Conservation (phyloP, 129 eudicot species). For the Kitagawia praeruptora region DNA sequence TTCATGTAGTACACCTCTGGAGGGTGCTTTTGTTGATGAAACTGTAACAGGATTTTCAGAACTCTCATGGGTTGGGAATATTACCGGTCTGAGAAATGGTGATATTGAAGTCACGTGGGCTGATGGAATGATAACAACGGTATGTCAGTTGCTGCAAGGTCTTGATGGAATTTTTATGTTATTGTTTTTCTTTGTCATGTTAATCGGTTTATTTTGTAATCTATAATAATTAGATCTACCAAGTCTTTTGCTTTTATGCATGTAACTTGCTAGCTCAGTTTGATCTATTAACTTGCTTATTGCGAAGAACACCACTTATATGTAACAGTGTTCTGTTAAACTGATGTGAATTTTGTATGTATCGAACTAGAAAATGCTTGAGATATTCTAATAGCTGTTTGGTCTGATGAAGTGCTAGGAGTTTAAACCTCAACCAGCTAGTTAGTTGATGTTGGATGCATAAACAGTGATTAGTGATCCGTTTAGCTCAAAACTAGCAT, state of each 20-base stretch:
- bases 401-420: background rate
- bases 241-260: background rate
- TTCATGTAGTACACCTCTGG: conserved; percentile 5
- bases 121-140: conserved; percentile 94
- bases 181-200: background rate
- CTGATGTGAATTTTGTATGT: background rate
- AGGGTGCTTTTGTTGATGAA: conserved; percentile 25
- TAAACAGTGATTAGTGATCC: too few species aligned
- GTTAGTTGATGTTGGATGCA: background rate
- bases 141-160: conserved; percentile 16
- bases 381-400: background rate
- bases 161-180: background rate
- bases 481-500: background rate
- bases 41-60: conserved; percentile 42
- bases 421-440: background rate
- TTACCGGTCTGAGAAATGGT: conserved; percentile 88
- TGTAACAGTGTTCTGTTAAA: background rate
- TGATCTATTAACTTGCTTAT: background rate
- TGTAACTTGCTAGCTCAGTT: background rate
- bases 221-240: background rate
- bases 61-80: conserved; percentile 99
- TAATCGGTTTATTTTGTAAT: background rate
- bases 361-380: background rate
- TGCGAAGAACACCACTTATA: background rate
- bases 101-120: conserved; percentile 99